These are phyloP conservation scores for Aspergillus unguis DNA, from an alignment of 2,329 filamentous ascomycete genomes.

Conservation along the genomic window DNA sequence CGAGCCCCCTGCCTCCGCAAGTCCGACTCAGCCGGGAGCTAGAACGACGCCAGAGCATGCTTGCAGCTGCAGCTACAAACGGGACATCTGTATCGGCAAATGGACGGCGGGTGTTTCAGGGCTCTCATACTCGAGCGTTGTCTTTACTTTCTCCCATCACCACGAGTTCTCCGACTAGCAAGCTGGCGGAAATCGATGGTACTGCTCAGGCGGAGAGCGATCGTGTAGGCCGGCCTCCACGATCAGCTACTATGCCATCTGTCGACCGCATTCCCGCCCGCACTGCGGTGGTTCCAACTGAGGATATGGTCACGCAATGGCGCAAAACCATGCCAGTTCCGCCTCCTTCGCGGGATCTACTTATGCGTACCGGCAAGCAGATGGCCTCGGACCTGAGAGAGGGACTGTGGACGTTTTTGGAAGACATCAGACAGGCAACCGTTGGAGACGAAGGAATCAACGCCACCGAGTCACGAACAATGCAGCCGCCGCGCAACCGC, in stretches of 20 bases:
- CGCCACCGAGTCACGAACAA: slow-evolving; percentile 46
- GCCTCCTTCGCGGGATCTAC: slow-evolving; percentile 48
- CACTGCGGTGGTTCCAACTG: slow-evolving; percentile 25
- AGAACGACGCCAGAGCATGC: slow-evolving; percentile 68
- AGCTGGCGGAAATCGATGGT: slow-evolving; percentile 15
- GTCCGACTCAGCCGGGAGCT: slow-evolving; percentile 56
- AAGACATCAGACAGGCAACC: slow-evolving; percentile 91
- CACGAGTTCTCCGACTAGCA: slow-evolving; percentile 20
- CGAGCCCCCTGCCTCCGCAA: slow-evolving; percentile 27
- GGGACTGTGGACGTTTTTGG: slow-evolving; percentile 89
- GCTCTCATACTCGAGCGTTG: slow-evolving; percentile 63
- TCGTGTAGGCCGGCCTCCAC: slow-evolving; percentile 35
- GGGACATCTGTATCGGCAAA: slow-evolving; percentile 35
- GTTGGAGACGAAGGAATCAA: slow-evolving; percentile 87
- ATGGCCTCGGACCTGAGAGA: slow-evolving; percentile 86
- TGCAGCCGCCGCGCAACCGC: slow-evolving; percentile 30
- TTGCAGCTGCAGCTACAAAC: slow-evolving; percentile 43
- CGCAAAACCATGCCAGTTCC: slow-evolving; percentile 43
- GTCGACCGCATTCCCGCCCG: slow-evolving; percentile 31
- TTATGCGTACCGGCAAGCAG: slow-evolving; percentile 63
- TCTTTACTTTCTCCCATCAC: slow-evolving; percentile 71
- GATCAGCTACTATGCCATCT: slow-evolving; percentile 42
- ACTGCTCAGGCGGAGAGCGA: slow-evolving; percentile 17
- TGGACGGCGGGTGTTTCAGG: slow-evolving; percentile 64
- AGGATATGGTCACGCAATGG: slow-evolving; percentile 39